These are phyloP conservation scores for Picea abies DNA, from an alignment of 83 land plant genomes.

Conservation along the genomic window DNA sequence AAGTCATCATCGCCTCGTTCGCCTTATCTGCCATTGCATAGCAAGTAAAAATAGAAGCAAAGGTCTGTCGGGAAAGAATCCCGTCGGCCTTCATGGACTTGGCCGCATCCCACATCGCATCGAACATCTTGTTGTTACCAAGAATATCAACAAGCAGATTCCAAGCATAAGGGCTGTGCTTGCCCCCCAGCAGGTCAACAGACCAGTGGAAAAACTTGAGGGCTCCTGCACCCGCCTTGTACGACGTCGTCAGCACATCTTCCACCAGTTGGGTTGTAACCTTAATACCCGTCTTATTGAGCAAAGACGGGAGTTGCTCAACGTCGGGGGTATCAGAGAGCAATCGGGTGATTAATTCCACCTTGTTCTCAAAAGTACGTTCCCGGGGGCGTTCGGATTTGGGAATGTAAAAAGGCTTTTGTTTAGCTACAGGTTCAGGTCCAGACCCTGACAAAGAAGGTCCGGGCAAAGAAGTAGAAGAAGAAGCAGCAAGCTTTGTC, in stretches of 20 bases:
- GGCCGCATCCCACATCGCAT: slow-evolving; percentile 57
- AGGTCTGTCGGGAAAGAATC: slow-evolving; percentile 40
- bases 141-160: slow-evolving; percentile 53
- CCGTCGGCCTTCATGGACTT: slow-evolving; percentile 38
- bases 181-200: slow-evolving; percentile 10
- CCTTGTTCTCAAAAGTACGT: too few relatives aligned
- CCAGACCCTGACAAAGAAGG: too few relatives aligned
- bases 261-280: slow-evolving; percentile 35
- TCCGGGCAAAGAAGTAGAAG: too few relatives aligned
- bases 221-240: slow-evolving; percentile 30
- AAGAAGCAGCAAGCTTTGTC: too few relatives aligned
- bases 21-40: slow-evolving; percentile 32
- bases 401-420: too few relatives aligned
- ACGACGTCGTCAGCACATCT: slow-evolving; percentile 41
- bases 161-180: slow-evolving; percentile 43
- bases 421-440: too few relatives aligned
- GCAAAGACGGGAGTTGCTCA: slow-evolving; percentile 25
- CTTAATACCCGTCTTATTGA: slow-evolving; percentile 22
- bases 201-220: slow-evolving; percentile 54
- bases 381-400: too few relatives aligned
- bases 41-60: slow-evolving; percentile 49
- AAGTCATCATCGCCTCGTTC: slow-evolving; percentile 45
- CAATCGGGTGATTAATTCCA: background rate
- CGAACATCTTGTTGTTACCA: slow-evolving; percentile 47
- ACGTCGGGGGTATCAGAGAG: background rate